phyloP scores from a whole-genome alignment of 345 rosid species.

The Salix arbutifolia region DNA sequence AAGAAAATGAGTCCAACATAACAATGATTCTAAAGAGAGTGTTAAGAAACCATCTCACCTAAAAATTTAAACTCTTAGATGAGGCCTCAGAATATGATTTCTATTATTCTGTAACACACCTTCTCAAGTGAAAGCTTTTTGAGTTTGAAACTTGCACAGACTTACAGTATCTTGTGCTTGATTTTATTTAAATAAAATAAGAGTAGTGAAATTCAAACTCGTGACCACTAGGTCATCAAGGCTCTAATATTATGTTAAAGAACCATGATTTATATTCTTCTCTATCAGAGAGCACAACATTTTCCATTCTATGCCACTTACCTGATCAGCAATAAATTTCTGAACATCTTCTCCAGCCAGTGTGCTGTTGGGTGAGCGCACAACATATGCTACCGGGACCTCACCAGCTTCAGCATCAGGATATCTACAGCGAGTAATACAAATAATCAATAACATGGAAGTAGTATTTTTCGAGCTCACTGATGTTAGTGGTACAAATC shows the following conservation, averaged over 20 bases:
- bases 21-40: no score
- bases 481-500: neutral
- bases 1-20: neutral
- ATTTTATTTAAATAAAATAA: no score
- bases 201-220: accelerated
- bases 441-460: neutral
- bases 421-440: slow-evolving; percentile 34
- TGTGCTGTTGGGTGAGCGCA: slow-evolving; percentile 58
- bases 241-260: no score
- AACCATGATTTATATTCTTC: no score
- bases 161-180: no score
- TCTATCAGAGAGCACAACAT: neutral
- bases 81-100: no score
- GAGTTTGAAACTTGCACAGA: no score
- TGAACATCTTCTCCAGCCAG: slow-evolving; percentile 58
- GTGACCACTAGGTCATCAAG: no score
- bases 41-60: no score
- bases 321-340: slow-evolving; percentile 77
- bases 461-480: neutral
- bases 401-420: slow-evolving; percentile 96
- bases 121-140: no score
- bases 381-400: slow-evolving; percentile 84
- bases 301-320: slow-evolving; percentile 5
- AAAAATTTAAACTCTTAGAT: no score
- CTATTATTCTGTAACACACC: no score